Conservation (phyloP, 495 filamentous ascomycete genomes). For the Oleoguttula mirabilis region DNA sequence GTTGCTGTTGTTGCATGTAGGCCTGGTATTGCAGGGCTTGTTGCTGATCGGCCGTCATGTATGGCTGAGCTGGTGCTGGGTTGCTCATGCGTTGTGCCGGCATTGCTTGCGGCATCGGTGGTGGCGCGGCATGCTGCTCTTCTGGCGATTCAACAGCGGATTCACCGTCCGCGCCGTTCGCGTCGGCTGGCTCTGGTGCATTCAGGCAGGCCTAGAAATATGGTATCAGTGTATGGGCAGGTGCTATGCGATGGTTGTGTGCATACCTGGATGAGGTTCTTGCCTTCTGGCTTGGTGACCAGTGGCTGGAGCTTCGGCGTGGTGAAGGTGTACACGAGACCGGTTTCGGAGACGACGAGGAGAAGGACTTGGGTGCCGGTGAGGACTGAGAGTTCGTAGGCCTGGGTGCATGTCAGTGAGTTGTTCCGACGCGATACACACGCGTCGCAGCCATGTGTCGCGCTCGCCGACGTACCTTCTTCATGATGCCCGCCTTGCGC, state of each 20-base stretch:
- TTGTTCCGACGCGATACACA: not conserved
- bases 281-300: conserved; percentile 97
- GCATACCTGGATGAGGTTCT: conserved; percentile 96
- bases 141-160: conserved; percentile 32
- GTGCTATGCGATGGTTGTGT: too few species aligned
- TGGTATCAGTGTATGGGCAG: too few species aligned
- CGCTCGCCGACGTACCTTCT: conserved; percentile 59
- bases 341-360: conserved; percentile 95
- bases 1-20: conserved; percentile 33
- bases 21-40: conserved; percentile 33
- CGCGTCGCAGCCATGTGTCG: conserved; percentile 7
- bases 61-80: conserved; percentile 11
- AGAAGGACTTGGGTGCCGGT: conserved; percentile 97
- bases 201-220: conserved; percentile 89
- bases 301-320: conserved; percentile 98
- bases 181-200: conserved; percentile 85
- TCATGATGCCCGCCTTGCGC: conserved; percentile 99
- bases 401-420: conserved; percentile 44
- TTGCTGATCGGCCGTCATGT: conserved; percentile 28
- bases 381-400: conserved; percentile 93
- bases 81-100: conserved; percentile 22
- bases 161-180: conserved; percentile 76
- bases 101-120: conserved; percentile 22
- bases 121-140: conserved; percentile 29
- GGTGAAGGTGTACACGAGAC: conserved; percentile 97